phyloP scores from a whole-genome alignment of 1,284 basidiomycete genomes.

The Microbotryum silenes-acaulis region DNA sequence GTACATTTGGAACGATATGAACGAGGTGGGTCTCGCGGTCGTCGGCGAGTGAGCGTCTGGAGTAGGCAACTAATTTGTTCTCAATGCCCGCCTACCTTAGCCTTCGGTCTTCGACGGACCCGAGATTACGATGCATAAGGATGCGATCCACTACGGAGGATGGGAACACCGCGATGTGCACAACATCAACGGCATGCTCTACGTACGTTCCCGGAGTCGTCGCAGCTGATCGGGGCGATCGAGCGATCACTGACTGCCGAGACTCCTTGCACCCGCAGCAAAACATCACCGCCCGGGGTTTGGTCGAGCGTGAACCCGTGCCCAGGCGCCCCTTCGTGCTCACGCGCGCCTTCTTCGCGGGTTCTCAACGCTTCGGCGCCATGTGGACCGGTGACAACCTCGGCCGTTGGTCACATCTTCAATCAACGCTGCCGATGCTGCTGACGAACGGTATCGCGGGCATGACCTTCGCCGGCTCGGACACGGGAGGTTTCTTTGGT shows the following conservation, averaged over 20 bases:
- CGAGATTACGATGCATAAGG: conserved; percentile 94
- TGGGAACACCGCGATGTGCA: conserved; percentile 98
- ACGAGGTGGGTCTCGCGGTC: conserved; percentile 55
- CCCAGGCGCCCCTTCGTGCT: conserved; percentile 86
- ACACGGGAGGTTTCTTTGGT: conserved; percentile 97
- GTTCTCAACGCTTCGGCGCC: conserved; percentile 89
- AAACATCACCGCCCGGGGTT: conserved; percentile 76
- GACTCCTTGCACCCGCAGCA: conserved; percentile 47
- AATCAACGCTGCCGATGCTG: conserved; percentile 87
- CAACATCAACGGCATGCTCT: conserved; percentile 74
- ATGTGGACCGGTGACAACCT: conserved; percentile 99
- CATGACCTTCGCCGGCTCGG: conserved; percentile 86
- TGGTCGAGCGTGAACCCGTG: conserved; percentile 64
- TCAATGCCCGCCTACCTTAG: conserved; percentile 43
- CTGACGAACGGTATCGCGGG: conserved; percentile 86
- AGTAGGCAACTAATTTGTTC: no score
- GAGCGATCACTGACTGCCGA: not conserved
- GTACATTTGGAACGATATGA: conserved; percentile 99
- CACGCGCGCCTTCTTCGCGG: conserved; percentile 88
- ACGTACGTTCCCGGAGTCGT: conserved; percentile 1
- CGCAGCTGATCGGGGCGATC: not conserved
- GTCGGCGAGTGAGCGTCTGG: conserved; percentile 19
- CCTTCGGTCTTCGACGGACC: conserved; percentile 97
- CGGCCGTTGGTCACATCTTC: conserved; percentile 96
- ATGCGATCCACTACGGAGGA: conserved; percentile 80